A percentile compares a stretch with the other conserved stretches of the same genome.
Conservation (phyloP, 164 flowering plant genomes). For the Nymphaea colorata region DNA sequence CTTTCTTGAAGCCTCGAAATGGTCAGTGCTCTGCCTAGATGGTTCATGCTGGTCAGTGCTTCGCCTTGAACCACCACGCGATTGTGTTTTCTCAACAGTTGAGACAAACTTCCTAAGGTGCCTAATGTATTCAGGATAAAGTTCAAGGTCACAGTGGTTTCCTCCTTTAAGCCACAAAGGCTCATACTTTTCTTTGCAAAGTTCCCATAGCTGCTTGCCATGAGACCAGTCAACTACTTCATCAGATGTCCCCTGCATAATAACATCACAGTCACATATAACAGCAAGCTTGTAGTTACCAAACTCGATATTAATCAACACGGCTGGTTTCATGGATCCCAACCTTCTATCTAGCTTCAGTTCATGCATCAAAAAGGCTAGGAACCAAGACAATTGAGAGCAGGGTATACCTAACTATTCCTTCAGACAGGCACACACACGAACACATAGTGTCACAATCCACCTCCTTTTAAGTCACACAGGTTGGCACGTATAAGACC, state of each 20-base stretch:
- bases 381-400: no score
- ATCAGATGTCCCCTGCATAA: constrained; percentile 72
- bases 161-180: constrained; percentile 90
- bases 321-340: no score
- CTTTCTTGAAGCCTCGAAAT: constrained; percentile 33
- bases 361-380: no score
- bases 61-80: constrained; percentile 36
- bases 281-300: neutral
- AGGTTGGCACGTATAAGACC: no score
- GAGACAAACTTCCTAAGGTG: constrained; percentile 75
- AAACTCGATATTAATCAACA: no score
- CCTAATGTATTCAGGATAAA: constrained; percentile 58
- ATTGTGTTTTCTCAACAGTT: constrained; percentile 52
- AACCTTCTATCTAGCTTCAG: no score
- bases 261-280: neutral
- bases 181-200: constrained; percentile 78
- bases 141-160: constrained; percentile 72
- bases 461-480: no score
- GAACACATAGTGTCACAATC: no score
- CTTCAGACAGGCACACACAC: no score
- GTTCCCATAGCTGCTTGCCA: constrained; percentile 78
- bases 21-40: constrained; percentile 38
- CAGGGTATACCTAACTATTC: no score
- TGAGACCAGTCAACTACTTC: constrained; percentile 88
- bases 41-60: constrained; percentile 35